Conservation (phyloP, 805 yeast genomes). For the Kodamaea hsintzibuensis region DNA sequence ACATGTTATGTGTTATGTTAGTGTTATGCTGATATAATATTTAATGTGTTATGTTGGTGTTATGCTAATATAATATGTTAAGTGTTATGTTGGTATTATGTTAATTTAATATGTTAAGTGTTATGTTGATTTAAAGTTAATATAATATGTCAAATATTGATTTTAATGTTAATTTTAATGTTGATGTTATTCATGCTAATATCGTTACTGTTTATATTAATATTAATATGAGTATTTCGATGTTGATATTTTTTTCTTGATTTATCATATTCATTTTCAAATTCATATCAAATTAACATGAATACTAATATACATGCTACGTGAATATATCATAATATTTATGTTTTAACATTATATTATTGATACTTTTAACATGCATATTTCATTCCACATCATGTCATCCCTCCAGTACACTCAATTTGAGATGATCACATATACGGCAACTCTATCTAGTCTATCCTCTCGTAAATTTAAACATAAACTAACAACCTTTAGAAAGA, state of each 20-base stretch:
- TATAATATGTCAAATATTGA: not conserved
- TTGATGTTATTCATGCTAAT: too few relatives aligned
- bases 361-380: too few relatives aligned
- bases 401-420: not conserved
- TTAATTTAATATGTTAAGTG: not conserved
- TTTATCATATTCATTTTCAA: too few relatives aligned
- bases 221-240: too few relatives aligned
- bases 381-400: too few relatives aligned
- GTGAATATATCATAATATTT: too few relatives aligned
- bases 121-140: not conserved
- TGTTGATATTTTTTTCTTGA: too few relatives aligned
- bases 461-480: not conserved
- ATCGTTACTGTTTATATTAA: too few relatives aligned
- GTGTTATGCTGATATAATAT: not conserved
- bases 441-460: conserved; percentile 1
- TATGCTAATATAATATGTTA: not conserved
- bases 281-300: too few relatives aligned
- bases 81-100: not conserved
- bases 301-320: too few relatives aligned
- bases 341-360: too few relatives aligned
- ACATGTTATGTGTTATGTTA: not conserved
- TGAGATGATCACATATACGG: not conserved
- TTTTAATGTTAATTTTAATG: not conserved
- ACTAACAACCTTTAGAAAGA: conserved; percentile 65
- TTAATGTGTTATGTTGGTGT: not conserved